Base-by-base conservation (phyloP, 1,284 basidiomycete genomes). In the Moniliophthora roreri region DNA sequence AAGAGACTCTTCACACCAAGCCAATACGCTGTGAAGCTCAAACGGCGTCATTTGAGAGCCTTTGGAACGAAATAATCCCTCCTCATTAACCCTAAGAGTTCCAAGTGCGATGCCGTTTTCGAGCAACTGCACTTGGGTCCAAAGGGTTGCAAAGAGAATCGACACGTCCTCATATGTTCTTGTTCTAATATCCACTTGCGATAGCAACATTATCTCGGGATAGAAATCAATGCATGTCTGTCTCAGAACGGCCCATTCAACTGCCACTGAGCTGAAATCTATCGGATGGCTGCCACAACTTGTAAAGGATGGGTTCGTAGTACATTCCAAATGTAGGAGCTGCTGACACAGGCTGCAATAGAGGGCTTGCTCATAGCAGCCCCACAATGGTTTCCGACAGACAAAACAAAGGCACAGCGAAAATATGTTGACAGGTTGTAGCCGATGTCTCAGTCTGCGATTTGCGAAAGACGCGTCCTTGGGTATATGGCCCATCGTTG, bases 311-410 rank as follows among this genome's bases (percentile, higher is more conserved):
- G 16, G 60, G 50, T 44, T 40, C 9, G 62, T 56, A 8, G 82
- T 58, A 62, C 89, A 93, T 3, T 67, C 58, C 1, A 72, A 55
- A 67, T 93, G 90, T 18, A 77, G 76, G 55, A 89, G 84, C 16
- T 79, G 73, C 45, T 76, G 75, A 66, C 91, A 93, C 1, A 69
- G 69, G 10, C 64, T 63, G 63, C 91, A 93, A 50, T 79, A 79
- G 24, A 87, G 65, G 0, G 80, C 87, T 66, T 92, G 89, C 23
- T 69, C 66, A 10, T 73, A 68, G 50, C 71, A 75, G 0, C 90
- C 90, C 89, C 90, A 93, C 3, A 92, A 72, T 2, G 91, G 90
- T 42, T 76, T 67, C 15, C 68, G 74, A 64, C 91, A 93, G 13
- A 78, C 64, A 53, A 78, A 76, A 62, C 91, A 93, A 2, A 89